Conservation (phyloP, 1,284 basidiomycete genomes). For the Golubevia pallescens region DNA sequence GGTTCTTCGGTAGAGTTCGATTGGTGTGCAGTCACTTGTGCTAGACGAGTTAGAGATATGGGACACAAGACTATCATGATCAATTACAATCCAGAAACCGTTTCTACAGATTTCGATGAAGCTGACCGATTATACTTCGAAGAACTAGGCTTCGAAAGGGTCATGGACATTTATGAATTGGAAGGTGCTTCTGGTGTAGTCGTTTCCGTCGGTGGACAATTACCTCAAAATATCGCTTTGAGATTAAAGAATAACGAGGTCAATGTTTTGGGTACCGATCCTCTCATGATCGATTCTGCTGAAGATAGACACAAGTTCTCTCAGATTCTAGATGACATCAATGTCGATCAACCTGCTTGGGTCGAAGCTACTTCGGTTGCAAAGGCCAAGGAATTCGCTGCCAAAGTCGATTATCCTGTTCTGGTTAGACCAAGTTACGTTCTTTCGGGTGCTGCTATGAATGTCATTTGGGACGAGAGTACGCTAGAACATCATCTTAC, state of each 20-base stretch:
- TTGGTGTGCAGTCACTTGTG: constrained; percentile 99
- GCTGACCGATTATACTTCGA: constrained; percentile 98
- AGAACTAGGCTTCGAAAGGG: constrained; percentile 94
- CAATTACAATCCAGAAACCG: constrained; percentile 99
- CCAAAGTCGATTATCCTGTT: constrained; percentile 72
- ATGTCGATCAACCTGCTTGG: constrained; percentile 98
- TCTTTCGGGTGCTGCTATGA: constrained; percentile 98
- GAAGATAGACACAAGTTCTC: constrained; percentile 99
- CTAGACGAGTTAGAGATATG: constrained; percentile 85
- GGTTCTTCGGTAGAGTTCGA: constrained; percentile 99
- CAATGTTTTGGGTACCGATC: constrained; percentile 94
- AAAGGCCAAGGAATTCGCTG: constrained; percentile 88
- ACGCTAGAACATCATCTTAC: constrained; percentile 89
- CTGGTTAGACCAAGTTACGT: constrained; percentile 75
- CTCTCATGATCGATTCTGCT: constrained; percentile 91
- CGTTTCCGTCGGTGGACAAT: constrained; percentile 90
- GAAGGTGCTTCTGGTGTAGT: constrained; percentile 91
- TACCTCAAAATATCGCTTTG: constrained; percentile 92
- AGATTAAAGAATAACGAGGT: constrained; percentile 88
- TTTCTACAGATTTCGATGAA: constrained; percentile 99
- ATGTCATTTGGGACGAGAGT: constrained; percentile 92
- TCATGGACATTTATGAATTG: constrained; percentile 99
- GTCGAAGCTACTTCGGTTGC: constrained; percentile 85
- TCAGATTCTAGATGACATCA: constrained; percentile 88
- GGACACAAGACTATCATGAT: constrained; percentile 97